Percentiles rank a stretch among this genome's conserved stretches.
Conservation (phyloP, 78 protist genomes). For the Dictyostelium firmibasis region DNA sequence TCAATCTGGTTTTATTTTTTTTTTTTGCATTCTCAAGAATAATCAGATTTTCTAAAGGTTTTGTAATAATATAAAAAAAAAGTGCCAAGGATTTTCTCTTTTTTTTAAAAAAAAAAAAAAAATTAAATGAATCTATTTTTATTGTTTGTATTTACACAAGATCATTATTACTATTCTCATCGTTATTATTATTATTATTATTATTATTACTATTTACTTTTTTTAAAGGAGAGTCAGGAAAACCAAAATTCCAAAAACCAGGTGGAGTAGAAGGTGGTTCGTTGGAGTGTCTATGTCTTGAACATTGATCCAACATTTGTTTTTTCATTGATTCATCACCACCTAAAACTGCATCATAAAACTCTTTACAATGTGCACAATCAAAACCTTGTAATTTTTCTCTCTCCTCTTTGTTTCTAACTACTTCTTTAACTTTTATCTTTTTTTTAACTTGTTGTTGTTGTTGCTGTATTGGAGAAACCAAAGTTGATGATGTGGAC, state of each 20-base stretch:
- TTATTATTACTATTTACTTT: neutral
- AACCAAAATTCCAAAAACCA: slow-evolving; percentile 57
- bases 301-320: slow-evolving; percentile 31
- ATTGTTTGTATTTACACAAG: no score
- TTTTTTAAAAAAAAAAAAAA: no score
- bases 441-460: slow-evolving; percentile 32
- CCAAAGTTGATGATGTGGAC: neutral
- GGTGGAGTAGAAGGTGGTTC: slow-evolving; percentile 63
- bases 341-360: slow-evolving; percentile 63
- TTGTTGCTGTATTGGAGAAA: neutral
- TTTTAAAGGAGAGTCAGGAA: neutral
- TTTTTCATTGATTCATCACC: slow-evolving; percentile 32
- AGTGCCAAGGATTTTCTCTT: no score
- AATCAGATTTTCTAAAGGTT: no score
- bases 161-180: neutral
- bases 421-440: slow-evolving; percentile 12
- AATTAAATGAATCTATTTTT: no score
- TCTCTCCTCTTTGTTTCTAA: slow-evolving; percentile 47
- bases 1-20: no score
- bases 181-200: neutral
- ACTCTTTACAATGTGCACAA: slow-evolving; percentile 75
- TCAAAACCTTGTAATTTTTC: slow-evolving; percentile 61
- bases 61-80: no score
- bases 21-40: no score
- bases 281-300: slow-evolving; percentile 44